Base-by-base conservation (phyloP, 2,329 filamentous ascomycete genomes). In the Diaporthe vaccinii region DNA sequence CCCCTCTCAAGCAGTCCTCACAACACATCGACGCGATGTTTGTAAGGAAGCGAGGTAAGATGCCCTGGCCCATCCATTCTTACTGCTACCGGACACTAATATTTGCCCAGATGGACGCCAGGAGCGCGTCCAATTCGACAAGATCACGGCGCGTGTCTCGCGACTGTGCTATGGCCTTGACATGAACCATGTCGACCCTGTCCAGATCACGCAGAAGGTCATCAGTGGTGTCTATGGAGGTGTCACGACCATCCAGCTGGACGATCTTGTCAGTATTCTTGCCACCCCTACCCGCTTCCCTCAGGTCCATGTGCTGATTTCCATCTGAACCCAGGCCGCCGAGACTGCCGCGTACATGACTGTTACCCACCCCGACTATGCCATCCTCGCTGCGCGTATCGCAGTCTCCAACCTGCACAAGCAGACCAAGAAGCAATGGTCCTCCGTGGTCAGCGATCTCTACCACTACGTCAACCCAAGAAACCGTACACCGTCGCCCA, bases 301-400 rank as follows among this genome's bases (percentile, higher is more conserved):
- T 28, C 59, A 4, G 41, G 53, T 17, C 51, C n/a, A 58, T 3
- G 58, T 73, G 20, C 44, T 75, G 73, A 77, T 65, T 36, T 36
- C 39, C 41, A 31, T 28, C 75, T 20, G 67, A 57, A 39, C 55
- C 77, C 81, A 98, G 96, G 97, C 97, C 83, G 97, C 97, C 81
- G 97, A 99, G 89, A 99, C 97, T 81, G 97, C 97, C 81, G 97
- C 97, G 75, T 99, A 99, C 89, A 99, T 99, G 97, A 99, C 97
- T 77, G 96, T 98, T 80, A 99, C 96, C 78, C 97, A 99, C 85
- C 97, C 97, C 82, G 97, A 99, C 88, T 99, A 99, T 85, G 97
- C 97, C 84, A 97, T 98, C 84, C 95, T 99, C 76, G 97, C 97
- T 78, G 97, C 97, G 79, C 96, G 97, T 87, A 98, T 99, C 83